Evolutionary conservation across 371 early-diverging fungal genomes (phyloP).

Genomic region (Actinomucor elegans): DNA sequence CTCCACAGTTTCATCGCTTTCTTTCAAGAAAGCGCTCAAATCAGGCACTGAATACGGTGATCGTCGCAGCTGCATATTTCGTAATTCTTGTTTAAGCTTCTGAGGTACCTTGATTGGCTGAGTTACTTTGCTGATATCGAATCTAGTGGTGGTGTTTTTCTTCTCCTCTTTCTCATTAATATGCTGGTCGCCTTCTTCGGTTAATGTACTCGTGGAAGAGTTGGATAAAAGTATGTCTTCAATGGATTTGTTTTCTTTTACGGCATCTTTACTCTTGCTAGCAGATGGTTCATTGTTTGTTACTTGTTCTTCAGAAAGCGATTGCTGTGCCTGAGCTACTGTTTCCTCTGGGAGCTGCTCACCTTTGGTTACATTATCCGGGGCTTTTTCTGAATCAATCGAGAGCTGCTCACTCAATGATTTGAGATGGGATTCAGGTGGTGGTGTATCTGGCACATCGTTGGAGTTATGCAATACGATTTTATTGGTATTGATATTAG

Average conservation of each 20-base stretch:
- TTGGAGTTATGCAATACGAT: neutral
- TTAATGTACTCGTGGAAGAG: slow-evolving; percentile 13
- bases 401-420: neutral
- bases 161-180: no score
- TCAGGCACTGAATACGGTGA: slow-evolving; percentile 25
- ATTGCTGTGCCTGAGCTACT: neutral
- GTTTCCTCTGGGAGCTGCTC: neutral
- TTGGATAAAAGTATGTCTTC: neutral
- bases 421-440: slow-evolving; percentile 11
- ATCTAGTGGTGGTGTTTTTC: neutral
- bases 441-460: slow-evolving; percentile 7
- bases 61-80: slow-evolving; percentile 15
- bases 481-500: neutral
- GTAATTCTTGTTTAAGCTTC: slow-evolving; percentile 18
- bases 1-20: neutral
- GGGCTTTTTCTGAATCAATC: neutral
- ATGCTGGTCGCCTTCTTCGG: neutral
- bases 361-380: no score
- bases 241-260: neutral
- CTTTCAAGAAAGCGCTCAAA: slow-evolving; percentile 1
- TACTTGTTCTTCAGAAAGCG: neutral
- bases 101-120: slow-evolving; percentile 5
- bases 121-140: neutral
- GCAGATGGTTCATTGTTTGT: no score
- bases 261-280: no score